These are phyloP conservation scores for Chaetomium fimeti DNA, from an alignment of 495 filamentous ascomycete species.

Conservation along the genomic window DNA sequence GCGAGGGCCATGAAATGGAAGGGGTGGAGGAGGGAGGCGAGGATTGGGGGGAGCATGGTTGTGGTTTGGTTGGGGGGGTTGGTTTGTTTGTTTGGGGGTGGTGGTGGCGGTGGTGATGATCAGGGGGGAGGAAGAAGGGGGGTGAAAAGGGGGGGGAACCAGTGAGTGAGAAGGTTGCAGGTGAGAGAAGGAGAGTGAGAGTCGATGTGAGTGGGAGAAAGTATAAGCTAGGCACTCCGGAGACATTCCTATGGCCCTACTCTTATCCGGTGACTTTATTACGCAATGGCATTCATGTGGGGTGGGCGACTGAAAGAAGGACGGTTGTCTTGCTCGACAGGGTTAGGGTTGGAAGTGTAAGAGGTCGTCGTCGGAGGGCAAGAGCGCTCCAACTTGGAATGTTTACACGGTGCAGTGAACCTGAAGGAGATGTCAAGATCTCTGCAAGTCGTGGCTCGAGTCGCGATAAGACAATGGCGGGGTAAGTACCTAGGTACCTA, in stretches of 20 bases:
- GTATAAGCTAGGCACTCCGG: not conserved
- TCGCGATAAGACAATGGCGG: too few relatives aligned
- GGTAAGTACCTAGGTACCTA: too few relatives aligned
- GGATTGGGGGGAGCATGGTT: conserved; percentile 10
- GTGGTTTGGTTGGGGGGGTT: conserved; percentile 1
- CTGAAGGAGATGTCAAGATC: not conserved
- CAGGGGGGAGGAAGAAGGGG: not conserved
- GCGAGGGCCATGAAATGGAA: conserved; percentile 42
- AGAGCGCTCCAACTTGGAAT: too few relatives aligned
- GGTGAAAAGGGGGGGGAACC: not conserved
- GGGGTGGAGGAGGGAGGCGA: conserved; percentile 38
- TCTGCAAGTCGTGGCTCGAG: too few relatives aligned
- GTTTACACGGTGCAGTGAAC: not conserved
- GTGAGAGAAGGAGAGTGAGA: not conserved
- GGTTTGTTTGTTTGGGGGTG: not conserved
- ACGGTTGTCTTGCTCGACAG: not conserved
- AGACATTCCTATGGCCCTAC: not conserved
- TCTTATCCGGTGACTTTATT: conserved; percentile 10
- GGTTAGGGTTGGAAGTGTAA: not conserved
- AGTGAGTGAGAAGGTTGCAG: not conserved
- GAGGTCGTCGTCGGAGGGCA: too few relatives aligned
- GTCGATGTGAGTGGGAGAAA: not conserved
- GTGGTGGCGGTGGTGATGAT: not conserved
- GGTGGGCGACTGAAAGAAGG: not conserved
- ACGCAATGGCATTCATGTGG: not conserved